These are phyloP conservation scores for Recurvomyces mirabilis DNA, from an alignment of 495 filamentous ascomycete species.

Conservation along the genomic window DNA sequence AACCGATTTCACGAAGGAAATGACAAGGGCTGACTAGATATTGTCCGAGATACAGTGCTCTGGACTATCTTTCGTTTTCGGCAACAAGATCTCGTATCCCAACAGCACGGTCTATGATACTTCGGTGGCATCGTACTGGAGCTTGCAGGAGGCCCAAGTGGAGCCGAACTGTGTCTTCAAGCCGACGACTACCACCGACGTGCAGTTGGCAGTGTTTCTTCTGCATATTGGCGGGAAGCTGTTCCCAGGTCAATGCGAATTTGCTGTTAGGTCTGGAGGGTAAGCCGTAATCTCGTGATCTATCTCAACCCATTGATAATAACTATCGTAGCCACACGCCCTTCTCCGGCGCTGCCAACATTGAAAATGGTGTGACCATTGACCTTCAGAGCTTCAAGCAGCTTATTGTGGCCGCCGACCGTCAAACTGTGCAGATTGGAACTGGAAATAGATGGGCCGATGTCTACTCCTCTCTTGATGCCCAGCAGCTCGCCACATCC, in stretches of 20 bases:
- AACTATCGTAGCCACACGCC: constrained; percentile 34
- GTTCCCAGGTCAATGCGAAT: constrained; percentile 8
- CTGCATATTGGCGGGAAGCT: not conserved
- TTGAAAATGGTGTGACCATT: constrained; percentile 42
- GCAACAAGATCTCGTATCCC: constrained; percentile 1
- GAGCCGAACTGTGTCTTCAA: constrained; percentile 2
- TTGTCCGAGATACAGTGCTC: no score
- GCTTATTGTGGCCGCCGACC: constrained; percentile 35
- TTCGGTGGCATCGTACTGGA: constrained; percentile 3
- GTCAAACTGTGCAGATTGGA: constrained; percentile 15
- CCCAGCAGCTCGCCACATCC: constrained; percentile 10
- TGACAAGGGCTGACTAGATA: no score
- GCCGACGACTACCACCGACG: not conserved
- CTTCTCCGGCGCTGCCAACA: constrained; percentile 42
- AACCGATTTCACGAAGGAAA: no score
- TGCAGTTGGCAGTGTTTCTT: not conserved
- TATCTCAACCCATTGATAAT: not conserved
- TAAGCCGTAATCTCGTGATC: not conserved
- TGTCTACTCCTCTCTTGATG: constrained; percentile 21
- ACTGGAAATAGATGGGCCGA: constrained; percentile 22
- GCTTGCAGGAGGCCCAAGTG: not conserved
- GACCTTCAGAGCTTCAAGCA: constrained; percentile 38
- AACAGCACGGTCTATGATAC: constrained; percentile 1
- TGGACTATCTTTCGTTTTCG: no score
- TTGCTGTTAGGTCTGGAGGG: constrained; percentile 7